Percentiles rank a stretch among this genome's conserved stretches.
phyloP scores from a whole-genome alignment of 306 rosid species.

The Rosa chinensis region DNA sequence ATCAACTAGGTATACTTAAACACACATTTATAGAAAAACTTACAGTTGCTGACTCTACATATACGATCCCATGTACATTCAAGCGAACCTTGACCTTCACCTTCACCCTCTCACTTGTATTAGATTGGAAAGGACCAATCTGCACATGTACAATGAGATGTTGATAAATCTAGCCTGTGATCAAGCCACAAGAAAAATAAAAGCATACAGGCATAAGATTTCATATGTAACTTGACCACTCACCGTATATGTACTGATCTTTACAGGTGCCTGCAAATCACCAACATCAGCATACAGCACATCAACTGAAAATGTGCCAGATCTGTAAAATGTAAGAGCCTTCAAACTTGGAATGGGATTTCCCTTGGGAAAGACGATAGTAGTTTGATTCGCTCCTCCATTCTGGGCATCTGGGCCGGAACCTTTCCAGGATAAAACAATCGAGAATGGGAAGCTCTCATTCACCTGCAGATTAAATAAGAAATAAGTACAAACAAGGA shows the following conservation, averaged over 20 bases:
- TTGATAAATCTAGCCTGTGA: not conserved
- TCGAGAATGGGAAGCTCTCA: conserved; percentile 76
- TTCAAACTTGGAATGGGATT: conserved; percentile 73
- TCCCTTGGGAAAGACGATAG: conserved; percentile 80
- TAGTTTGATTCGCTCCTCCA: conserved; percentile 44
- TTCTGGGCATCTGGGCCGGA: conserved; percentile 64
- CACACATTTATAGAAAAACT: conserved; percentile 31
- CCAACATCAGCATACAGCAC: conserved; percentile 59
- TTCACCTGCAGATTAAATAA: conserved; percentile 53
- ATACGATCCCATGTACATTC: conserved; percentile 79
- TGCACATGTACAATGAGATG: conserved; percentile 27
- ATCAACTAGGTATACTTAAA: not conserved
- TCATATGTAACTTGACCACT: conserved; percentile 19
- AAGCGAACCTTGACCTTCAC: conserved; percentile 75
- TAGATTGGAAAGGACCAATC: conserved; percentile 85
- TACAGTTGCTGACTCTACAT: conserved; percentile 74
- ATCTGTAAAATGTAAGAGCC: conserved; percentile 68
- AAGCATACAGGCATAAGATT: not conserved
- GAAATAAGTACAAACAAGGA: not conserved
- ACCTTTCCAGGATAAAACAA: conserved; percentile 82
- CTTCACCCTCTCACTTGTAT: conserved; percentile 60
- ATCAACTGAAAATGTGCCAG: conserved; percentile 74
- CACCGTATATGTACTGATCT: conserved; percentile 81
- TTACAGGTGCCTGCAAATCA: conserved; percentile 61
- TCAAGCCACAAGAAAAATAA: not conserved